Evolutionary conservation across 192 early-diverging fungal genomes (phyloP), one percentile per base, ranked within the genome.

Genomic region (Helicostylum pulchrum): DNA sequence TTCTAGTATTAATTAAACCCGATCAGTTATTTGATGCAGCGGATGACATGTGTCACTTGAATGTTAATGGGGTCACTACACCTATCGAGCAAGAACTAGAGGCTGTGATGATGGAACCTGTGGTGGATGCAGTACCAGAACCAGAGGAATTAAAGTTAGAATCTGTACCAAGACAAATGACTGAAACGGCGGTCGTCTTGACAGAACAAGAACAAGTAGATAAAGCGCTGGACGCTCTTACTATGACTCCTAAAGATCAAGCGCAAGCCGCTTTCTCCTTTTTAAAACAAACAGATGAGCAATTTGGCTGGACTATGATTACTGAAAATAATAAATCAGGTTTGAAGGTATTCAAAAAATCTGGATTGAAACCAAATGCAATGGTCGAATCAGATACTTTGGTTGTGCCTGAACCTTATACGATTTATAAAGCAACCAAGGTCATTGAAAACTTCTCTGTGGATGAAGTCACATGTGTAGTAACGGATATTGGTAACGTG

Each of bases 401-500:
- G 6, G 71, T 77, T 4, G 71, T 82, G 2, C 74, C 78, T 8
- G 73, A 79, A 10, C 76, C 79, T 23, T 74, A 72, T 20, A 65
- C 73, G 52, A 61, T 79, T 19, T 75, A 77, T 20, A 76, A 78
- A 60, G 77, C 71, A 6, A 70, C 75, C 20, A 82, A 79, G 43
- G 80, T 82, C n/a, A 79, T 82, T 7, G 80, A 82, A 36, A 70
- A 70, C 7, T 82, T 76, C 23, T 82, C 80, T 2, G 52, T 77
- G n/a, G 80, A 78, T 32, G 80, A 82, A 57, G 75, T 82, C 26
- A 68, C 76, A 3, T 71, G 78, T 0, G 76, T 82, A 10, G 71
- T 82, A 2, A 72, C 73, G 10, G 73, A 74, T n/a, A 55, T 69
- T 21, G 75, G 71, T 3, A 14, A 53, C 14, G 61, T 72, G n/a